phyloP scores from a whole-genome alignment of 768 basidiomycete genomes.

The Mycena vitilis region DNA sequence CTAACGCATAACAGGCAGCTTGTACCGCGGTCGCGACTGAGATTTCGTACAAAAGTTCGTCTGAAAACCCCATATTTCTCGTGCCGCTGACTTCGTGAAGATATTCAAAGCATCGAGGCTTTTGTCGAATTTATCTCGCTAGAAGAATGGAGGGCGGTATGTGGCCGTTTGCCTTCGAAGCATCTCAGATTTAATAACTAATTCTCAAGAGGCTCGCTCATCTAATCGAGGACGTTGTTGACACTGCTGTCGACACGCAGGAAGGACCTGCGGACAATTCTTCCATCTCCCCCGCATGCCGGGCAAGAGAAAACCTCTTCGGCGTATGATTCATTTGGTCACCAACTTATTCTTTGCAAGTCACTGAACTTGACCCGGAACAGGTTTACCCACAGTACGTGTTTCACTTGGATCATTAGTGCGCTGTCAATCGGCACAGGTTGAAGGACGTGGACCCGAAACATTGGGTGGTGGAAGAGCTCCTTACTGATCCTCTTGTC shows the following conservation, averaged over 20 bases:
- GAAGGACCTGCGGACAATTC: constrained; percentile 15
- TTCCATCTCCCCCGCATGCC: constrained; percentile 15
- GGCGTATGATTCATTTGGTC: background rate
- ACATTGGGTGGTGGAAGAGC: constrained; percentile 18
- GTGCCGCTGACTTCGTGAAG: background rate
- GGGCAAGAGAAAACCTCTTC: constrained; percentile 22
- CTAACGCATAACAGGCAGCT: constrained; percentile 24
- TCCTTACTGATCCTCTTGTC: constrained; percentile 14
- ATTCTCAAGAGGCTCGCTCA: constrained; percentile 10
- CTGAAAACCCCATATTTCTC: background rate
- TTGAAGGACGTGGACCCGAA: background rate
- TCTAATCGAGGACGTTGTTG: constrained; percentile 27
- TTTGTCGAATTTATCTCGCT: constrained; percentile 26
- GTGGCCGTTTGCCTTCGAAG: background rate
- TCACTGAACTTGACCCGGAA: background rate
- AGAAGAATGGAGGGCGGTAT: constrained; percentile 30
- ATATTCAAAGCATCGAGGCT: constrained; percentile 21
- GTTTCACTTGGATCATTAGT: background rate
- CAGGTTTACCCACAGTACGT: constrained; percentile 33
- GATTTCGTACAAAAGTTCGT: constrained; percentile 29
- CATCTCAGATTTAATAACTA: background rate
- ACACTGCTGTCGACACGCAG: constrained; percentile 22
- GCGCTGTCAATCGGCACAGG: constrained; percentile 2
- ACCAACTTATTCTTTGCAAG: background rate
- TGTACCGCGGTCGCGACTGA: constrained; percentile 34